Percentiles rank a stretch among this genome's conserved stretches.
Evolutionary conservation across 768 basidiomycete species (phyloP).

Genomic region (Trametes maxima): DNA sequence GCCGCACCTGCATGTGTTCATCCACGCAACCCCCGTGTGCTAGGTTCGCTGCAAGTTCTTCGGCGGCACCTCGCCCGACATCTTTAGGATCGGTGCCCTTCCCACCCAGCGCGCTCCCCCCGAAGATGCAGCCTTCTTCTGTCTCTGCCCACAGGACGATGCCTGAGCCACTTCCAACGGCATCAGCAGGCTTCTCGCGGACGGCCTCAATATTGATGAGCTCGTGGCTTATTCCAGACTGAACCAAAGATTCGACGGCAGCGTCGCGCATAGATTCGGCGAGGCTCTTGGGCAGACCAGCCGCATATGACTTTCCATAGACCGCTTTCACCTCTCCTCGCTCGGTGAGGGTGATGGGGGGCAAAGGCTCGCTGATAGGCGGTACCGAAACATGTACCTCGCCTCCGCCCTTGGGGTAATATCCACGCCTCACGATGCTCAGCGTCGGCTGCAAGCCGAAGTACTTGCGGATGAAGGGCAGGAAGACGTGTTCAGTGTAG

Average conservation of each 20-base stretch:
- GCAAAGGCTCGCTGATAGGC: conserved; percentile 42
- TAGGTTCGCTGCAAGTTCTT: conserved; percentile 58
- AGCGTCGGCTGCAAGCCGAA: conserved; percentile 50
- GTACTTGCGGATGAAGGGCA: conserved; percentile 67
- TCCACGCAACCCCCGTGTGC: conserved; percentile 74
- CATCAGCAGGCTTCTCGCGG: conserved; percentile 29
- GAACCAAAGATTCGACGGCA: conserved; percentile 47
- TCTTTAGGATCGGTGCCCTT: conserved; percentile 47
- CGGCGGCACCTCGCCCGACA: conserved; percentile 64
- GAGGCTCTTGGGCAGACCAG: conserved; percentile 58
- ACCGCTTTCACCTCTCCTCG: conserved; percentile 56
- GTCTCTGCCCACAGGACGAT: conserved; percentile 78
- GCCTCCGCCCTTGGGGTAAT: conserved; percentile 76
- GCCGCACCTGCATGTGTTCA: conserved; percentile 56
- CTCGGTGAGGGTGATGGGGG: conserved; percentile 52
- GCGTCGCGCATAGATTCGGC: conserved; percentile 60
- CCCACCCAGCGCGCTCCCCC: conserved; percentile 65
- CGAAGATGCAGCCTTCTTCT: conserved; percentile 64
- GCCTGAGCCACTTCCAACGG: conserved; percentile 67
- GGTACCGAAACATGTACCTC: conserved; percentile 48
- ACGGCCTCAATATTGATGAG: conserved; percentile 33
- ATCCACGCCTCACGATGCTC: conserved; percentile 59
- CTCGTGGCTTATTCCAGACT: conserved; percentile 37
- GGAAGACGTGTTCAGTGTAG: conserved; percentile 60
- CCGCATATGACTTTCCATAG: conserved; percentile 64